A percentile compares a stretch with the other conserved stretches of the same genome.
Evolutionary conservation across 176 grass and related monocot species (phyloP).

Genomic region (Oryza meyeriana): DNA sequence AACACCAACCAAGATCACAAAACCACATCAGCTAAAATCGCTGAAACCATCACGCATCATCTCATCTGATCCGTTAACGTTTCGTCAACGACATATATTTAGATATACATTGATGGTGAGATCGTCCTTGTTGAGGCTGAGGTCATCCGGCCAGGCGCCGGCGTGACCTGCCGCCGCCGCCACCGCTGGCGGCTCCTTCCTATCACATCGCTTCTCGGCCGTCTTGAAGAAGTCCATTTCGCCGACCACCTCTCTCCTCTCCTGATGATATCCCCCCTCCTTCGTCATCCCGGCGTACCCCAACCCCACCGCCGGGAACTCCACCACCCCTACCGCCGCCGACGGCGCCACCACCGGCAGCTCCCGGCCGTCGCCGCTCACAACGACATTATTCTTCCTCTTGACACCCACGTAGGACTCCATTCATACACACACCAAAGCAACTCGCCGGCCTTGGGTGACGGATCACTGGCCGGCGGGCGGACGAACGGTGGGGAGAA

Average conservation of each 20-base stretch:
- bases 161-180: neutral
- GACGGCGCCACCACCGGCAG: neutral
- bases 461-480: too few relatives aligned
- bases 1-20: neutral
- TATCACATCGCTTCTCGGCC: conserved; percentile 46
- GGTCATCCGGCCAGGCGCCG: conserved; percentile 13
- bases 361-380: neutral
- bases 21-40: neutral
- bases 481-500: neutral
- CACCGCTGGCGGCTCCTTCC: neutral
- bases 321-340: too few relatives aligned
- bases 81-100: conserved; percentile 16
- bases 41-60: neutral
- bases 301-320: neutral
- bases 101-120: conserved; percentile 60
- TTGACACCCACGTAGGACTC: conserved; percentile 11
- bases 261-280: neutral
- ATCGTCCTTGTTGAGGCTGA: conserved; percentile 45
- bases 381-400: conserved; percentile 16
- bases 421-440: neutral
- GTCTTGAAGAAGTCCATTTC: conserved; percentile 90
- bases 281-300: neutral
- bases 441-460: too few relatives aligned
- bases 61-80: conserved; percentile 25
- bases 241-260: conserved; percentile 2